Conservation (phyloP, 2,329 filamentous ascomycete genomes). For the Mycosphaerella arachidis region DNA sequence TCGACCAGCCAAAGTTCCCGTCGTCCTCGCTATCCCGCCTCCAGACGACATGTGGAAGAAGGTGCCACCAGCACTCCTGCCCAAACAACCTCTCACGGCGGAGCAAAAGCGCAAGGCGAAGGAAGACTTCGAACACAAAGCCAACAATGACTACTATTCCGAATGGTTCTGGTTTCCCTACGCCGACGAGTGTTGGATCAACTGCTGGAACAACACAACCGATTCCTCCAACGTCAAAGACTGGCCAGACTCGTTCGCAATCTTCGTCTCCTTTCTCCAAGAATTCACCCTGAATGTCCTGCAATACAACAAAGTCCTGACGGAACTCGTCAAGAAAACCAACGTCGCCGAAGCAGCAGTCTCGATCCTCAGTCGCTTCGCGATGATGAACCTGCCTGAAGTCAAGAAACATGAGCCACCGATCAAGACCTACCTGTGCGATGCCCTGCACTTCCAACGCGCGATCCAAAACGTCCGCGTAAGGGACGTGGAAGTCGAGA, state of each 20-base stretch:
- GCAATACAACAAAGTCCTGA: conserved; percentile 21
- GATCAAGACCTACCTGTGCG: conserved; percentile 10
- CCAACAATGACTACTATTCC: conserved; percentile 41
- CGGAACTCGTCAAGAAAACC: conserved; percentile 32
- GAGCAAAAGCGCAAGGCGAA: conserved; percentile 35
- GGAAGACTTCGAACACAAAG: conserved; percentile 37
- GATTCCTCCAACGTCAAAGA: conserved; percentile 33
- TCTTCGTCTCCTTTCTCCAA: conserved; percentile 37
- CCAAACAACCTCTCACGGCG: conserved; percentile 21
- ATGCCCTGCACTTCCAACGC: conserved; percentile 11
- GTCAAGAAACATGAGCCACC: conserved; percentile 4
- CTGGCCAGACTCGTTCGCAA: conserved; percentile 31
- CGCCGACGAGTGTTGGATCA: conserved; percentile 44
- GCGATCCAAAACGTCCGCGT: conserved; percentile 13
- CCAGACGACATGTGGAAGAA: conserved; percentile 10
- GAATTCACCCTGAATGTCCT: conserved; percentile 26
- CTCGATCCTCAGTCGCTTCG: conserved; percentile 24
- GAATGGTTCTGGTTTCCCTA: conserved; percentile 53
- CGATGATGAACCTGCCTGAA: conserved; percentile 38
- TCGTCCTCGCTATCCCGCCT: conserved; percentile 44
- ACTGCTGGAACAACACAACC: conserved; percentile 42
- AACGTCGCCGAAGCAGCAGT: conserved; percentile 26
- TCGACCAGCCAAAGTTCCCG: conserved; percentile 41
- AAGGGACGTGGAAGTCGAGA: conserved; percentile 10
- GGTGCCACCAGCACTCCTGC: conserved; percentile 36